Evolutionary conservation across 139 green algal species (phyloP), one percentile per base, ranked within the genome.

Genomic region (Auxenochlorella protothecoides): DNA sequence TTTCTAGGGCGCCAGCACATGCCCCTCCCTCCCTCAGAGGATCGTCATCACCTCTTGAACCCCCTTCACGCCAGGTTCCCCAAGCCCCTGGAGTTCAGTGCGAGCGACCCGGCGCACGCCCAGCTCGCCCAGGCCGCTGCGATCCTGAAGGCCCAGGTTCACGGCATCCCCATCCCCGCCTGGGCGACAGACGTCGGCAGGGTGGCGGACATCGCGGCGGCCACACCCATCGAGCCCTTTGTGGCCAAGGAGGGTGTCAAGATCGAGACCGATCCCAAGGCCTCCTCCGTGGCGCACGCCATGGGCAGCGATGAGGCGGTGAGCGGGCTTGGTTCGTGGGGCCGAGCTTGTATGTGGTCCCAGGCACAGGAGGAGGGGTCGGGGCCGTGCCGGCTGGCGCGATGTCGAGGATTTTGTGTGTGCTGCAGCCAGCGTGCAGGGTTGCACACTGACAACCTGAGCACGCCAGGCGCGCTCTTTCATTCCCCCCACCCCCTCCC

Each of bases 221-320:
- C 73, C 15, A 81, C 97, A 55, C n/a, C 74, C 5, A 81, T 98
- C 51, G 75, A 80, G 3, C 62, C 79, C 15, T 99, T 99, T 77
- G 64, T 77, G 74, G 90, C 94, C 55, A 90, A 89, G 71, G 79
- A 85, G 65, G 91, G 89, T 15, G 90, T 99, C 27, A 89, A 92
- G 69, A 98, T 99, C 63, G 94, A 98, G 83, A 99, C 94, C 55
- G 94, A 99, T 76, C 93, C 96, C 65, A 98, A 97, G 78, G 89
- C 87, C 27, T 85, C 75, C 3, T 70, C 77, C 0, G 59, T 16
- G 5, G 59, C 5, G 55, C 52, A 66, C 51, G 59, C 64, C 10
- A 16, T 65, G 9, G 63, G 51, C 53, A 80, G 74, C 51, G 83
- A 88, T 56, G 72, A 81, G 5, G 69, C 66, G 66, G 77, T 72